Conservation (phyloP, 148 eudicot genomes). For the Vaccinium darrowii region DNA sequence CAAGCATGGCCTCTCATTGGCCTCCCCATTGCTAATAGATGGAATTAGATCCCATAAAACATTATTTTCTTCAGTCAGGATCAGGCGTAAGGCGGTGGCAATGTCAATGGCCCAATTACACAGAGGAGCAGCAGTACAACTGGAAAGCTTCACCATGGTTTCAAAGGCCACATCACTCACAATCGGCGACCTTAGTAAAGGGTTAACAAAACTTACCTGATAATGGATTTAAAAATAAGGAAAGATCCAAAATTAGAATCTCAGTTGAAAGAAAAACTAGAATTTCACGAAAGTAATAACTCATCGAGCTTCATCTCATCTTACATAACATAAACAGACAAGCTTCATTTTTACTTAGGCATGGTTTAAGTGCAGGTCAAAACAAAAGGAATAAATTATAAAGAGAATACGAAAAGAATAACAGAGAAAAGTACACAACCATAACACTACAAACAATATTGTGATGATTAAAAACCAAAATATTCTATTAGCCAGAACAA, state of each 20-base stretch:
- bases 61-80: constrained; percentile 51
- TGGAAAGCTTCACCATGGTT: constrained; percentile 82
- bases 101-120: constrained; percentile 87
- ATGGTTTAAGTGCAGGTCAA: not conserved
- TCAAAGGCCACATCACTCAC: constrained; percentile 82
- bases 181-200: constrained; percentile 71
- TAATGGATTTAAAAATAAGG: not conserved
- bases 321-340: not conserved
- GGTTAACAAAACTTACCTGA: constrained; percentile 82
- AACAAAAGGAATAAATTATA: not conserved
- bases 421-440: not conserved
- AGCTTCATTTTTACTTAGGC: not conserved
- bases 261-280: constrained; percentile 7
- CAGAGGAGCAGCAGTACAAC: constrained; percentile 84
- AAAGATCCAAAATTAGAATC: not conserved
- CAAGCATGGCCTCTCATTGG: constrained; percentile 40
- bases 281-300: not conserved
- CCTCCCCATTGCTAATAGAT: constrained; percentile 37
- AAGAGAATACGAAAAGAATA: not conserved
- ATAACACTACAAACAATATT: not conserved
- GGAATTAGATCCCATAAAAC: constrained; percentile 55
- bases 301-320: not conserved
- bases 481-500: not conserved
- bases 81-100: constrained; percentile 83
- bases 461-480: not conserved